These are phyloP conservation scores for Stenocarpella maydis DNA, from an alignment of 2,329 filamentous ascomycete species.

Conservation along the genomic window DNA sequence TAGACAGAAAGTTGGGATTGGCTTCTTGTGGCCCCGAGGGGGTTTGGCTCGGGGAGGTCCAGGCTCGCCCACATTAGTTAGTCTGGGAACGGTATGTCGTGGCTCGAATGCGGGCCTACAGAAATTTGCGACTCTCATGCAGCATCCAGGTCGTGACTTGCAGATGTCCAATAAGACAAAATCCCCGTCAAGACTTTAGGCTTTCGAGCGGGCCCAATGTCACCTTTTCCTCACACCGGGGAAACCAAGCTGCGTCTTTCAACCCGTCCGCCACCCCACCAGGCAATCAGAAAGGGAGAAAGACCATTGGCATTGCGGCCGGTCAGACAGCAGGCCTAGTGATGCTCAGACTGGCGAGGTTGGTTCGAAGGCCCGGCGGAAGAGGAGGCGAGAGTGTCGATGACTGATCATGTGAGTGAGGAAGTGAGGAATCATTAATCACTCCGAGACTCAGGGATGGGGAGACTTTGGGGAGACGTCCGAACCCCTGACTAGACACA, in stretches of 20 bases:
- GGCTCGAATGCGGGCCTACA: conserved; percentile 50
- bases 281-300: not conserved
- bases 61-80: conserved; percentile 47
- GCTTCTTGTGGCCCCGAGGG: conserved; percentile 23
- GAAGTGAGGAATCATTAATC: conserved; percentile 19
- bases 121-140: conserved; percentile 36
- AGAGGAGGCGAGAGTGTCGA: conserved; percentile 3
- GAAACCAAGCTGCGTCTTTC: conserved; percentile 3
- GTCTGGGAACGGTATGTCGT: conserved; percentile 48
- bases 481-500: conserved; percentile 15
- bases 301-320: not conserved
- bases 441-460: not conserved
- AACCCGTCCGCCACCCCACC: conserved; percentile 1
- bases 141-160: conserved; percentile 35
- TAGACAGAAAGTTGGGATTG: conserved; percentile 20
- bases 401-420: conserved; percentile 21
- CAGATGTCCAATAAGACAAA: conserved; percentile 33
- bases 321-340: conserved; percentile 2
- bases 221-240: conserved; percentile 21
- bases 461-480: not conserved
- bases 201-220: conserved; percentile 33
- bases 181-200: conserved; percentile 32
- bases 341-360: not conserved
- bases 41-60: conserved; percentile 35
- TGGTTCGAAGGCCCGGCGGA: not conserved